Base-by-base conservation (phyloP, 2,329 filamentous ascomycete genomes). In the Sporothrix variecibatus region DNA sequence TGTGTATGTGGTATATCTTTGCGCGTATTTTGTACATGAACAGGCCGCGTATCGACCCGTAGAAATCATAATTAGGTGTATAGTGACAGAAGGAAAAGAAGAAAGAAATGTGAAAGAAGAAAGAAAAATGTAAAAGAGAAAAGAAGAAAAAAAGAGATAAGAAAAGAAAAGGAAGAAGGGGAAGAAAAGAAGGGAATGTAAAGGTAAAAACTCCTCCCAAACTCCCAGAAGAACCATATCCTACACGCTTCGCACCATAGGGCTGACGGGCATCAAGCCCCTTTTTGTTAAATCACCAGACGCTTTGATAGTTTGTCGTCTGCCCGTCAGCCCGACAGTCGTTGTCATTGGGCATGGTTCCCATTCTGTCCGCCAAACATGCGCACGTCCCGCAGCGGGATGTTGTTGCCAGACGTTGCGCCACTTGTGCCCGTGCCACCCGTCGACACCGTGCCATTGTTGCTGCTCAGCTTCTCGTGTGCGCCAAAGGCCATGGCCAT, bases 301-400 rank as follows among this genome's bases (percentile, higher is more conserved):
- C 34, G 12, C 40, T 28, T 15, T 11, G 20, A 51, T 2, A 51
- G 20, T n/a, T n/a, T n/a, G n/a, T n/a, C n/a, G n/a, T n/a, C 31
- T 51, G 12, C 40, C 71, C 65, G 31, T 76, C 75, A 77, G 69
- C 75, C 74, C 73, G 74, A 75, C 72, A 76, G 74, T 73, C 74
- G 75, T 75, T 74, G 76, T 76, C 76, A 77, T 77, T 76, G 76
- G 5, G 70, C n/a, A 26, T 74, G 76, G 28, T n/a, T 72, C 15
- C 51, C 72, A 38, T 73, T 17, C 40, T 79, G 80, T 3, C 80
- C 80, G 26, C 78, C 79, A 76, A 85, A 86, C 76, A 81, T 82
- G 53, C 84, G 80, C 56, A 82, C 81, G 75, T 86, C 84, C 77
- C 86, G 84, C 74, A 87, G 79, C 1, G 85, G 85, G 56, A 86